Conservation (phyloP, 306 rosid species). For the Lablab purpureus region DNA sequence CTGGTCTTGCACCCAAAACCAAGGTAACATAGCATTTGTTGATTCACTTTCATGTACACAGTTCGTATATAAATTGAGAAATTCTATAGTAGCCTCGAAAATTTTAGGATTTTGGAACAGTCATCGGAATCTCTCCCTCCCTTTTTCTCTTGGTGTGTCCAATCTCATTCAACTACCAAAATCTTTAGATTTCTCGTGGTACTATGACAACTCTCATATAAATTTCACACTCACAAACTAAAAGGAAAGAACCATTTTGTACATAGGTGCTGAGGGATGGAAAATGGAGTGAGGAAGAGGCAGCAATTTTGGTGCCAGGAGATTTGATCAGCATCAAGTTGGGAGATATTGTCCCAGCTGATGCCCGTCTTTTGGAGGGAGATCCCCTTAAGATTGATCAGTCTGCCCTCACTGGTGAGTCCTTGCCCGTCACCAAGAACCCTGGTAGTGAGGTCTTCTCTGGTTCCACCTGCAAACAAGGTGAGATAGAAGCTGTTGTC, state of each 20-base stretch:
- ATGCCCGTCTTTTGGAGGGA: slow-evolving; percentile 91
- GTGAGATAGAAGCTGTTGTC: slow-evolving; percentile 91
- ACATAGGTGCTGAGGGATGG: slow-evolving; percentile 81
- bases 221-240: neutral
- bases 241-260: slow-evolving; percentile 15
- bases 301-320: slow-evolving; percentile 89
- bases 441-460: slow-evolving; percentile 86
- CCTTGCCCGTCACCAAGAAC: slow-evolving; percentile 79
- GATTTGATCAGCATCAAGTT: slow-evolving; percentile 89
- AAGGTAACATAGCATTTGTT: slow-evolving; percentile 61
- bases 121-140: no score
- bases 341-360: slow-evolving; percentile 94
- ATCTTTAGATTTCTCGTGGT: neutral
- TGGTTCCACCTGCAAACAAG: slow-evolving; percentile 96
- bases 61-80: neutral
- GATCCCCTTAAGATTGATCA: slow-evolving; percentile 92
- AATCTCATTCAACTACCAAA: neutral
- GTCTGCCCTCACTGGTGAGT: slow-evolving; percentile 92
- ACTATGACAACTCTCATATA: neutral
- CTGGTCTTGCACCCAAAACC: slow-evolving; percentile 96
- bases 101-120: neutral
- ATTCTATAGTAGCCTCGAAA: neutral
- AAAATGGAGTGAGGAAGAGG: slow-evolving; percentile 84
- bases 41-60: neutral
- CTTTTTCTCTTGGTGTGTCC: neutral